Conservation (phyloP, 2,329 filamentous ascomycete genomes). For the Aspergillus pseudonomiae region DNA sequence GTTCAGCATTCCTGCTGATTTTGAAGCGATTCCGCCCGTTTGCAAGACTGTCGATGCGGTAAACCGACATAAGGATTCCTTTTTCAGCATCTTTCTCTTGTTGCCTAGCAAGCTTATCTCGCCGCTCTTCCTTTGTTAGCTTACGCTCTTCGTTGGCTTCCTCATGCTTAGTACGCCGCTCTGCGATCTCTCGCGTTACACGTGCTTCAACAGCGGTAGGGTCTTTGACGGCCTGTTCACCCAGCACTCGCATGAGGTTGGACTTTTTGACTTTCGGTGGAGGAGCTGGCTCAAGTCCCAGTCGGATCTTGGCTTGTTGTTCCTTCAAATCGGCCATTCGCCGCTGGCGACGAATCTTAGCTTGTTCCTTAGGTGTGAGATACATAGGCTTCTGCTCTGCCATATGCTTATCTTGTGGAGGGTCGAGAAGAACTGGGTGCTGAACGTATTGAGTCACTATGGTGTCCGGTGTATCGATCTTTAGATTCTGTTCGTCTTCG, state of each 20-base stretch:
- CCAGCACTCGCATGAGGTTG: conserved; percentile 95
- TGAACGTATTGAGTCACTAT: conserved; percentile 92
- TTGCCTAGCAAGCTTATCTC: conserved; percentile 79
- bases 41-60: conserved; percentile 84
- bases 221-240: conserved; percentile 90
- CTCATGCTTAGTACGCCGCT: conserved; percentile 78
- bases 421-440: conserved; percentile 86
- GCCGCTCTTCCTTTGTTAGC: conserved; percentile 82
- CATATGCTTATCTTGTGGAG: conserved; percentile 83
- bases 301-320: conserved; percentile 90
- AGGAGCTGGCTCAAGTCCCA: conserved; percentile 86
- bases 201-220: conserved; percentile 94
- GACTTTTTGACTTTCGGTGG: conserved; percentile 96
- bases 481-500: conserved; percentile 66
- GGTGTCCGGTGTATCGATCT: conserved; percentile 75
- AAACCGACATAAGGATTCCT: conserved; percentile 83
- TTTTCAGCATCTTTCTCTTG: conserved; percentile 87
- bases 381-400: conserved; percentile 86
- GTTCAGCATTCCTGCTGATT: conserved; percentile 88
- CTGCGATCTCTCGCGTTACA: conserved; percentile 89
- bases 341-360: conserved; percentile 84
- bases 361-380: conserved; percentile 86
- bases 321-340: conserved; percentile 94
- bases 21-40: conserved; percentile 95
- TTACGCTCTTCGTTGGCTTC: conserved; percentile 80